Conservation (phyloP, 2,329 filamentous ascomycete species). For the Beauveria varroae region DNA sequence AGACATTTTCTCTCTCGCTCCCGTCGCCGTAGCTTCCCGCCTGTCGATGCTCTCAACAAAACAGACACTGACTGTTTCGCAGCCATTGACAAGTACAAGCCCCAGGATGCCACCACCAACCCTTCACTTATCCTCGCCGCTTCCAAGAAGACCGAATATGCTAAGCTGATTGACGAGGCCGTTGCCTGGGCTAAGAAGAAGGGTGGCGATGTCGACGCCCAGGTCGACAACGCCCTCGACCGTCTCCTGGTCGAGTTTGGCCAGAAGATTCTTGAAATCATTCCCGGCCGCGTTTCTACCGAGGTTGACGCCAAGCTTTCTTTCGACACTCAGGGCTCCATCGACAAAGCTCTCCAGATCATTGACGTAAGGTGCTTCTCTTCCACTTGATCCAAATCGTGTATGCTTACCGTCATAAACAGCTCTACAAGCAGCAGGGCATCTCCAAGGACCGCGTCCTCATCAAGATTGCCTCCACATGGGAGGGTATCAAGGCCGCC, state of each 20-base stretch:
- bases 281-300: constrained; percentile 97
- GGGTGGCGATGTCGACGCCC: constrained; percentile 60
- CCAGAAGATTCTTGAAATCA: constrained; percentile 92
- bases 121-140: constrained; percentile 96
- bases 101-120: constrained; percentile 99
- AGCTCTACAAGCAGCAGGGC: constrained; percentile 92
- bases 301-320: constrained; percentile 96
- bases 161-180: constrained; percentile 79
- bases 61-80: constrained; percentile 27
- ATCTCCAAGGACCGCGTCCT: constrained; percentile 90
- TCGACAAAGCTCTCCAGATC: constrained; percentile 94
- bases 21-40: background rate
- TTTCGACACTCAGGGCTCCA: constrained; percentile 86
- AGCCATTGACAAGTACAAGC: constrained; percentile 99
- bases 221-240: constrained; percentile 89
- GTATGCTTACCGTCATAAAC: constrained; percentile 15
- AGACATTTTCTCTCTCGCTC: background rate
- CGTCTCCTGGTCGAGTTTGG: constrained; percentile 95
- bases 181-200: constrained; percentile 78
- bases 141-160: constrained; percentile 96
- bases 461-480: constrained; percentile 99
- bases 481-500: constrained; percentile 98
- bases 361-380: constrained; percentile 62
- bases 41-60: constrained; percentile 1
- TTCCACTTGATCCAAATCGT: background rate